Base-by-base conservation (phyloP, 441 rosid genomes). In the Geranium incanum region DNA sequence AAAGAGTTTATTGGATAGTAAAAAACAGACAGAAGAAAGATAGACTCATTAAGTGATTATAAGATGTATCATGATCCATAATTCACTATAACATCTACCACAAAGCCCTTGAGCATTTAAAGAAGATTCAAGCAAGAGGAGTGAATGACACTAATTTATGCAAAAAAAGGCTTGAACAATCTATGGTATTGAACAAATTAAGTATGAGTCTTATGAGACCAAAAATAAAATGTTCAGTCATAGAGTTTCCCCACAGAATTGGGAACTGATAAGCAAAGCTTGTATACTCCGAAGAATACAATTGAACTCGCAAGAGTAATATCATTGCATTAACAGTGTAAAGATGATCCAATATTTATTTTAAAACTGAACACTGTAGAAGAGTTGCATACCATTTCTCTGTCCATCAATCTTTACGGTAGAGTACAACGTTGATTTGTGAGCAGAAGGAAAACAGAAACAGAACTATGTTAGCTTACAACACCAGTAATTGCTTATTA, bases 341-440 rank as follows among this genome's bases (percentile, higher is more conserved):
- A 33, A 9, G 6, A 16, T 5, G 36, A 43, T 18, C 11, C 41
- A 36, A 4, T 37, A 52, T 52, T 52, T 52, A 52, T 52, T 52
- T n/a, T 52, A 52, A n/a, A 68, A 75, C 37, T 68, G 67, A 74
- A n/a, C 48, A 65, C 62, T 23, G 23, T 63, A 68, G 75, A 71
- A 18, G 64, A 78, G 45, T 71, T 77, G 82, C 89, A 19, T 84
- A 90, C 96, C 96, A 92, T 84, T 88, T 92, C 99, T 77, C 74
- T 86, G 75, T 95, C 97, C 9, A 74, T 83, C 91, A 95, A 83
- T 81, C 97, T 89, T 83, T 70, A 75, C 71, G 57, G 72, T 60
- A 48, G 75, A 76, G 13, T n/a, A 4, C 3, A 52, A 68, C 33
- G 71, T 74, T 12, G 70, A 70, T 71, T 68, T 75, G 66, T 19